Percentiles rank a stretch among this genome's conserved stretches.
Evolutionary conservation across 768 basidiomycete species (phyloP).

Genomic region (Leccinum subtestaceum): DNA sequence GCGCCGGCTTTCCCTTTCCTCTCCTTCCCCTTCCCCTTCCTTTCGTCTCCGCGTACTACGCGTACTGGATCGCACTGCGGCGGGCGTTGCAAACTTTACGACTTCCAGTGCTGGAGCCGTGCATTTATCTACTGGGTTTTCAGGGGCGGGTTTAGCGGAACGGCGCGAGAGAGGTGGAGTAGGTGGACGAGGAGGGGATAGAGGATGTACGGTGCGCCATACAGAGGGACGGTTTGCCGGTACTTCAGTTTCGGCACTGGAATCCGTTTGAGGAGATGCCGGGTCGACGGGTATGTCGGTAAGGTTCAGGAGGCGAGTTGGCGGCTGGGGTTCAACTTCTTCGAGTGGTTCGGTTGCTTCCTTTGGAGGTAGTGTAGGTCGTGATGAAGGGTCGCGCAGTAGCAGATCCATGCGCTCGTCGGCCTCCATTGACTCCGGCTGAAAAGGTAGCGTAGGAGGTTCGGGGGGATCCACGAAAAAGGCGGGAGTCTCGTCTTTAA

Average conservation of each 20-base stretch:
- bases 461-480: background rate
- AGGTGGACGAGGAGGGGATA: constrained; percentile 1
- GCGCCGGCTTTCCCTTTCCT: background rate
- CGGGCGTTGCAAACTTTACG: background rate
- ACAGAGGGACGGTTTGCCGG: background rate
- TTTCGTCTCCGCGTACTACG: background rate
- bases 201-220: background rate
- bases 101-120: background rate
- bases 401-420: background rate
- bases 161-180: constrained; percentile 6
- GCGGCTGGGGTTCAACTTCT: background rate
- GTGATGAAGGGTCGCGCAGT: background rate
- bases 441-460: background rate
- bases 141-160: background rate
- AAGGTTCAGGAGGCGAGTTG: background rate
- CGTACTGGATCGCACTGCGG: background rate
- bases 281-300: background rate
- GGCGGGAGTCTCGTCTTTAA: background rate
- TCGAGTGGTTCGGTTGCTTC: background rate
- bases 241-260: background rate
- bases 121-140: background rate
- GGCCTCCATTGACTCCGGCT: background rate
- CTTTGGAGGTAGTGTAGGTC: background rate
- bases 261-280: background rate
- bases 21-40: background rate